Percentiles rank a stretch among this genome's conserved stretches.
Evolutionary conservation across 345 rosid genomes (phyloP).

Genomic region (Camelina hispida): DNA sequence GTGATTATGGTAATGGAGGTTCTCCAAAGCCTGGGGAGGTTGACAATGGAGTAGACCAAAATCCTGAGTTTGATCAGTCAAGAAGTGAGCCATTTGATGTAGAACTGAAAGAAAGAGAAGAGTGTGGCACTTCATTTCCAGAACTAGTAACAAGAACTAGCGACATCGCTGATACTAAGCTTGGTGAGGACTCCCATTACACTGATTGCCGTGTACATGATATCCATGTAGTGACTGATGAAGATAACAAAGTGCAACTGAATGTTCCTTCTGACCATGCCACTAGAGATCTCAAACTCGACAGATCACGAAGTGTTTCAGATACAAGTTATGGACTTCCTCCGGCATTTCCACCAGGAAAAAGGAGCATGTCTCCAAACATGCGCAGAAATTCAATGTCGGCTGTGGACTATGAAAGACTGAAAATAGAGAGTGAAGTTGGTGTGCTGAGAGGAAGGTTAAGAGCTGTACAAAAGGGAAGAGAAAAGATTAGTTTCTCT

Average conservation of each 20-base stretch:
- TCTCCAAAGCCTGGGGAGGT: constrained; percentile 33
- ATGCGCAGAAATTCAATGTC: constrained; percentile 77
- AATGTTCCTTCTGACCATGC: constrained; percentile 28
- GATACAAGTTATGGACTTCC: constrained; percentile 48
- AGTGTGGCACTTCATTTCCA: constrained; percentile 2
- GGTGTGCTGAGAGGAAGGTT: constrained; percentile 66
- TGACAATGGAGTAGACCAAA: constrained; percentile 24
- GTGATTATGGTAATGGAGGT: constrained; percentile 32
- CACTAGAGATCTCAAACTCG: constrained; percentile 30
- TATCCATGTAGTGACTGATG: constrained; percentile 54
- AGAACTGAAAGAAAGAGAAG: constrained; percentile 41
- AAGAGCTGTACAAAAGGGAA: constrained; percentile 57
- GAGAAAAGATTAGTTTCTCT: constrained; percentile 60
- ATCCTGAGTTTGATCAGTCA: constrained; percentile 19
- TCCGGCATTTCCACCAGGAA: constrained; percentile 37
- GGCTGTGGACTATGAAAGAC: constrained; percentile 67
- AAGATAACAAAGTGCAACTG: constrained; percentile 31
- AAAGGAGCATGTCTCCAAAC: constrained; percentile 44
- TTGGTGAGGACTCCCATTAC: constrained; percentile 27
- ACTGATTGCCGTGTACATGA: constrained; percentile 48
- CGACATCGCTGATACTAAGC: constrained; percentile 23
- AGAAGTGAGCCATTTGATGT: constrained; percentile 28
- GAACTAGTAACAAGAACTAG: constrained; percentile 34
- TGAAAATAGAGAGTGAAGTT: constrained; percentile 71
- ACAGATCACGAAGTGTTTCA: constrained; percentile 53